These are phyloP conservation scores for Protea cynaroides DNA, from an alignment of 164 flowering plant species.

Conservation along the genomic window DNA sequence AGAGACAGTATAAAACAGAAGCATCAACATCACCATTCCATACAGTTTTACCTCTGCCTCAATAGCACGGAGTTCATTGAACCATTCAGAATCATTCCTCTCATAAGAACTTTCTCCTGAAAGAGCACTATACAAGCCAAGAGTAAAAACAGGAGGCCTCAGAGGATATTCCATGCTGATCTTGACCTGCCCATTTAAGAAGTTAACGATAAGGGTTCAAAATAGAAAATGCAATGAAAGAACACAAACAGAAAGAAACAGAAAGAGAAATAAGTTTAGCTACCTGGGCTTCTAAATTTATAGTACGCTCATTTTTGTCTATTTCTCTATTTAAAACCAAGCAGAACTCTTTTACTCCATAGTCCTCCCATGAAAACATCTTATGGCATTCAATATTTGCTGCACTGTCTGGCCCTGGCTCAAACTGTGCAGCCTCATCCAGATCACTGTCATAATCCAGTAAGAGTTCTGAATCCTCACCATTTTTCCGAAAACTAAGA, in stretches of 20 bases:
- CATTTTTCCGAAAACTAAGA: constrained; percentile 56
- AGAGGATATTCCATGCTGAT: constrained; percentile 91
- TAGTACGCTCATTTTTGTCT: constrained; percentile 24
- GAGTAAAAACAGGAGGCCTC: constrained; percentile 68
- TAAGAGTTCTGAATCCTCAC: constrained; percentile 58
- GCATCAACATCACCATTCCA: no score
- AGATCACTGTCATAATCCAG: constrained; percentile 67
- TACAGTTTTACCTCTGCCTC: constrained; percentile 73
- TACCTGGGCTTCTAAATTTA: constrained; percentile 80
- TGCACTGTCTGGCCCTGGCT: constrained; percentile 34
- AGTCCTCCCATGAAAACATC: constrained; percentile 46
- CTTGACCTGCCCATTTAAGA: constrained; percentile 52
- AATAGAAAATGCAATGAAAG: constrained; percentile 4
- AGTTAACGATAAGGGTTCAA: background rate
- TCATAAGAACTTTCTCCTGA: constrained; percentile 28
- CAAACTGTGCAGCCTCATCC: constrained; percentile 47
- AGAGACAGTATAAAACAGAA: no score
- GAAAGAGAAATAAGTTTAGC: constrained; percentile 7
- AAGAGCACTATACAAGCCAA: constrained; percentile 30
- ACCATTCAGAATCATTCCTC: constrained; percentile 35
- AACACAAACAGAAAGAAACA: background rate
- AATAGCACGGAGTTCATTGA: constrained; percentile 82
- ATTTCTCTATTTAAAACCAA: constrained; percentile 45
- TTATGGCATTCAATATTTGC: constrained; percentile 14
- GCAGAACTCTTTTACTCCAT: constrained; percentile 53